phyloP scores from a whole-genome alignment of 2,329 filamentous ascomycete genomes.

The Chrysoporthe deuterocubensis region DNA sequence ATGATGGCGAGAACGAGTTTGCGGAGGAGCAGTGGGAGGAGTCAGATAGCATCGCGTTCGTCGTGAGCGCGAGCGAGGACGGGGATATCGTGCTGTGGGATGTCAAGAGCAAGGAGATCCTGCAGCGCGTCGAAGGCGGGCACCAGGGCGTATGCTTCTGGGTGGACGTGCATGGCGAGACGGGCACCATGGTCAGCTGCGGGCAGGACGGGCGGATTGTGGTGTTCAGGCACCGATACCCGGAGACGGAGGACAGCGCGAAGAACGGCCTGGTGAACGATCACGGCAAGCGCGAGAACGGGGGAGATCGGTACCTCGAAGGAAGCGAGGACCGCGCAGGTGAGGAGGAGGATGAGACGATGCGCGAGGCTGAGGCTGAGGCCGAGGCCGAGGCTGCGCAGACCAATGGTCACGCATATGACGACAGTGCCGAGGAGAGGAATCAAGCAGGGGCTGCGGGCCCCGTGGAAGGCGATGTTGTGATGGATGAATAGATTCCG shows the following conservation, averaged over 20 bases:
- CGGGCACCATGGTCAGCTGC: constrained; percentile 55
- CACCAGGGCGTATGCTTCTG: constrained; percentile 66
- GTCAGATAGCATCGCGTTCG: constrained; percentile 55
- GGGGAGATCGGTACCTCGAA: neutral
- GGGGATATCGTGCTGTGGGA: constrained; percentile 89
- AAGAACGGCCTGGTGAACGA: constrained; percentile 7
- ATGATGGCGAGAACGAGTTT: constrained; percentile 17
- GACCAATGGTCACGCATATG: constrained; percentile 12
- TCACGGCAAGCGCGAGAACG: neutral
- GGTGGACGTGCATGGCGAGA: constrained; percentile 63
- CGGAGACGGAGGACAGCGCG: neutral
- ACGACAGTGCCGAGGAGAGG: neutral
- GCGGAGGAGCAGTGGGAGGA: constrained; percentile 32
- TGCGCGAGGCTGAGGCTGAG: neutral
- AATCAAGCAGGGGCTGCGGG: neutral
- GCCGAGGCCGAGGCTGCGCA: neutral
- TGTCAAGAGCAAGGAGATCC: constrained; percentile 78
- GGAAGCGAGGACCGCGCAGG: constrained; percentile 2
- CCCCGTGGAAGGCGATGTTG: neutral
- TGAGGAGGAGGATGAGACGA: neutral
- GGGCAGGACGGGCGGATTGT: constrained; percentile 59
- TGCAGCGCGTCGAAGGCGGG: constrained; percentile 66
- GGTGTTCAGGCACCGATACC: constrained; percentile 46
- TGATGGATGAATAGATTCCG: neutral
- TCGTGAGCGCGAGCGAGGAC: constrained; percentile 86